These are phyloP conservation scores for Ceraceosorus guamensis DNA, from an alignment of 1,284 basidiomycete species.

Conservation along the genomic window DNA sequence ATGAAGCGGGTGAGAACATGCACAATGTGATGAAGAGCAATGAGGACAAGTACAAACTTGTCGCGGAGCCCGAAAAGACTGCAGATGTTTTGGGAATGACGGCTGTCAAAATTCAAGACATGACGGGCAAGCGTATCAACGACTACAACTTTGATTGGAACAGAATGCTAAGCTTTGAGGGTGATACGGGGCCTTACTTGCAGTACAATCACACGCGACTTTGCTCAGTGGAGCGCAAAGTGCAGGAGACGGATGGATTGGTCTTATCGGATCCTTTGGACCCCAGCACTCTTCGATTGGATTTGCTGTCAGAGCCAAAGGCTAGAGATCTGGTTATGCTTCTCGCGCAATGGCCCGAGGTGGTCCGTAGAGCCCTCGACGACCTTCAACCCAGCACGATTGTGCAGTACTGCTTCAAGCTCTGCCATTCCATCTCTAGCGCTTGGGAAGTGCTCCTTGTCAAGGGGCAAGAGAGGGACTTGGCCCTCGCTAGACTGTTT, in stretches of 20 bases:
- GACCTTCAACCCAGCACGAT: conserved; percentile 85
- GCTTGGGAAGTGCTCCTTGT: conserved; percentile 84
- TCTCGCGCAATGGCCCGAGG: conserved; percentile 81
- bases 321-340: conserved; percentile 81
- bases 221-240: conserved; percentile 85
- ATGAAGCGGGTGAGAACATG: conserved; percentile 84
- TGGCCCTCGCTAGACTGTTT: conserved; percentile 81
- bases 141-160: conserved; percentile 94
- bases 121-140: conserved; percentile 92
- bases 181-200: conserved; percentile 69
- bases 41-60: conserved; percentile 79
- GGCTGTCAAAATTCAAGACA: conserved; percentile 97
- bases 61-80: conserved; percentile 78
- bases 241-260: conserved; percentile 63
- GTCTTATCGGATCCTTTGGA: conserved; percentile 59
- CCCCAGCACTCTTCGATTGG: conserved; percentile 61
- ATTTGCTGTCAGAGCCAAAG: conserved; percentile 62
- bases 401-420: conserved; percentile 67
- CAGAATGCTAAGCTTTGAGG: conserved; percentile 91
- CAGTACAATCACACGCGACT: conserved; percentile 87
- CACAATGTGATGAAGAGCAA: conserved; percentile 94
- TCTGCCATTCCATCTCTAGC: conserved; percentile 72
- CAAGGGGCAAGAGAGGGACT: conserved; percentile 62
- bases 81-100: conserved; percentile 85
- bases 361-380: conserved; percentile 74